Conservation (phyloP, 805 yeast genomes). For the Saccharomycopsis javanensis region DNA sequence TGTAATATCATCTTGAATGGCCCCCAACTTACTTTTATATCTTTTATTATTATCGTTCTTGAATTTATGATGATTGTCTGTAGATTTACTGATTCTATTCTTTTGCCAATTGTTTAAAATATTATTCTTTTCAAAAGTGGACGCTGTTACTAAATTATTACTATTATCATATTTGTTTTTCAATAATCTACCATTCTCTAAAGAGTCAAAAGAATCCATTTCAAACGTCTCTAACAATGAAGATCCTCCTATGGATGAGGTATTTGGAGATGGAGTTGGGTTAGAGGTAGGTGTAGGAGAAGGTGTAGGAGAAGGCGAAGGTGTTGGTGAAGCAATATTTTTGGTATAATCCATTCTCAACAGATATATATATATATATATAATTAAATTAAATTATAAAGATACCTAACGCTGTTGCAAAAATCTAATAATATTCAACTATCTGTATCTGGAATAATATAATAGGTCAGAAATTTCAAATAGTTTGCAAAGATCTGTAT, state of each 20-base stretch:
- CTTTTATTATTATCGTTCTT: not conserved
- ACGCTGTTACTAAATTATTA: not conserved
- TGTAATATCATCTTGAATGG: conserved; percentile 7
- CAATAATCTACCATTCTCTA: not conserved
- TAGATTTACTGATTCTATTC: not conserved
- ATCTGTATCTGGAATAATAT: not conserved
- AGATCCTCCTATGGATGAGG: not conserved
- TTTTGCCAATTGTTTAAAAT: not conserved
- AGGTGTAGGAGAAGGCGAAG: not conserved
- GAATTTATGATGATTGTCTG: not conserved
- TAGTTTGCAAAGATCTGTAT: not conserved
- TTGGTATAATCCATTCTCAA: not conserved
- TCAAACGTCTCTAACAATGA: not conserved
- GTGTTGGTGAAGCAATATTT: not conserved
- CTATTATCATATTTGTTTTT: not conserved
- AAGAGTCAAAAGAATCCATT: not conserved
- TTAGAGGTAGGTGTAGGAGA: not conserved
- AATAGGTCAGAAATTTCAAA: not conserved
- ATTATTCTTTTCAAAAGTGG: not conserved
- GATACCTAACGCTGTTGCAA: not conserved
- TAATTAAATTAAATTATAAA: no score
- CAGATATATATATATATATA: no score
- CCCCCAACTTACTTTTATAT: not conserved
- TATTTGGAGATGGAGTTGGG: not conserved
- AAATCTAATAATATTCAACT: not conserved